A percentile compares a stretch with the other conserved stretches of the same genome.
Evolutionary conservation across 2,329 filamentous ascomycete genomes (phyloP).

Genomic region (Colletotrichum plurivorum): DNA sequence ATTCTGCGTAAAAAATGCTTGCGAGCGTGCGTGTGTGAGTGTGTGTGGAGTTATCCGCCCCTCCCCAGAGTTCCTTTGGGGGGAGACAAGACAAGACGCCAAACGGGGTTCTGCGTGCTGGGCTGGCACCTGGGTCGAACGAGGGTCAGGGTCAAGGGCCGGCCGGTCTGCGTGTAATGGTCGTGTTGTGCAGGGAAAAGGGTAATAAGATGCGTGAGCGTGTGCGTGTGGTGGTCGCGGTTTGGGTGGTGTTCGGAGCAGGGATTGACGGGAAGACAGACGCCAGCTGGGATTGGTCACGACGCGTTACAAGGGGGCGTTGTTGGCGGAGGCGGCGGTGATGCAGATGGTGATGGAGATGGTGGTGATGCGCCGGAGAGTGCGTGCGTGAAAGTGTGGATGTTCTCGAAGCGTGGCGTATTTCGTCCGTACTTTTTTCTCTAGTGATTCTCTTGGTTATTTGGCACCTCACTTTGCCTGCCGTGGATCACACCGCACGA

Average conservation of each 20-base stretch:
- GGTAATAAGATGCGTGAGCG: conserved; percentile 21
- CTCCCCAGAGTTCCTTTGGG: background rate
- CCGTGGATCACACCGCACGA: conserved; percentile 1
- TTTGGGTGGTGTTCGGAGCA: conserved; percentile 22
- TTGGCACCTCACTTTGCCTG: background rate
- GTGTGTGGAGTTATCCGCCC: conserved; percentile 16
- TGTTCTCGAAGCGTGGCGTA: background rate
- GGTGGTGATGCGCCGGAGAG: too few relatives aligned
- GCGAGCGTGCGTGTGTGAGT: conserved; percentile 6
- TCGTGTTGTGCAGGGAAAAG: conserved; percentile 25
- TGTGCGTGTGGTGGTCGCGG: conserved; percentile 26
- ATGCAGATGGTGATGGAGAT: too few relatives aligned
- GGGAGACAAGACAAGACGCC: background rate
- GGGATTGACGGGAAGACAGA: conserved; percentile 31
- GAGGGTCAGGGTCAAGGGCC: conserved; percentile 15
- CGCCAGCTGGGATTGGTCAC: conserved; percentile 28
- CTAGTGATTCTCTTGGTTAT: too few relatives aligned
- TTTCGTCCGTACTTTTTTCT: conserved; percentile 1
- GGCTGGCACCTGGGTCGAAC: background rate
- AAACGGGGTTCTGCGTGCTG: conserved; percentile 13
- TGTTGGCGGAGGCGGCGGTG: background rate
- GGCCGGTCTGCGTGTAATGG: conserved; percentile 14
- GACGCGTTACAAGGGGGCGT: conserved; percentile 25
- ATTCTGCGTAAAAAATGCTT: conserved; percentile 1
- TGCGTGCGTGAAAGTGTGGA: conserved; percentile 14